Evolutionary conservation across 768 basidiomycete genomes (phyloP).

Genomic region (Phylloporus rhodoxanthus): DNA sequence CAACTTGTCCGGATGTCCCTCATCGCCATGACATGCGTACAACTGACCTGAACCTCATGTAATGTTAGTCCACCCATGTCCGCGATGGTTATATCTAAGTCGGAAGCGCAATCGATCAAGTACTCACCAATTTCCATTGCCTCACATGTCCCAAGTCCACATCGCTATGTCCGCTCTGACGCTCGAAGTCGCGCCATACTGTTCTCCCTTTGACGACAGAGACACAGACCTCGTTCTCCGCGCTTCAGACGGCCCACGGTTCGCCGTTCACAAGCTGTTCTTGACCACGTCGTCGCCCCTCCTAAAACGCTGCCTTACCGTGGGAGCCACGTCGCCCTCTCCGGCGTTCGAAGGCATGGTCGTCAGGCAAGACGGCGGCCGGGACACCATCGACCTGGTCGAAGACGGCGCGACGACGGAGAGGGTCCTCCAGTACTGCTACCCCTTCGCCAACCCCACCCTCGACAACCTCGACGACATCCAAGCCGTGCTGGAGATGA

Average conservation of each 20-base stretch:
- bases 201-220: slow-evolving; percentile 35
- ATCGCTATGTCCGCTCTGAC: slow-evolving; percentile 25
- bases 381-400: slow-evolving; percentile 26
- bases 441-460: slow-evolving; percentile 32
- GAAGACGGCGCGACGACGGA: slow-evolving; percentile 31
- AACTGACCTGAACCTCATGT: slow-evolving; percentile 29
- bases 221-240: slow-evolving; percentile 41
- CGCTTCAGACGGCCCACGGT: slow-evolving; percentile 37
- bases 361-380: slow-evolving; percentile 19
- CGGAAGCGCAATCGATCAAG: slow-evolving; percentile 13
- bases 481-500: slow-evolving; percentile 31
- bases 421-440: slow-evolving; percentile 32
- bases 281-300: slow-evolving; percentile 39
- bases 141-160: slow-evolving; percentile 26
- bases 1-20: slow-evolving; percentile 11
- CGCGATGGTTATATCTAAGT: slow-evolving; percentile 24
- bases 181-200: slow-evolving; percentile 22
- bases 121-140: slow-evolving; percentile 11
- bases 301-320: slow-evolving; percentile 29
- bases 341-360: slow-evolving; percentile 24
- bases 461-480: slow-evolving; percentile 33
- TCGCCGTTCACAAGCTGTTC: slow-evolving; percentile 40
- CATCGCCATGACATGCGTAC: slow-evolving; percentile 22
- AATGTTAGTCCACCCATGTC: slow-evolving; percentile 11
- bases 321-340: slow-evolving; percentile 26